Conservation (phyloP, 176 grass and related monocot species). For the Chloris gayana region DNA sequence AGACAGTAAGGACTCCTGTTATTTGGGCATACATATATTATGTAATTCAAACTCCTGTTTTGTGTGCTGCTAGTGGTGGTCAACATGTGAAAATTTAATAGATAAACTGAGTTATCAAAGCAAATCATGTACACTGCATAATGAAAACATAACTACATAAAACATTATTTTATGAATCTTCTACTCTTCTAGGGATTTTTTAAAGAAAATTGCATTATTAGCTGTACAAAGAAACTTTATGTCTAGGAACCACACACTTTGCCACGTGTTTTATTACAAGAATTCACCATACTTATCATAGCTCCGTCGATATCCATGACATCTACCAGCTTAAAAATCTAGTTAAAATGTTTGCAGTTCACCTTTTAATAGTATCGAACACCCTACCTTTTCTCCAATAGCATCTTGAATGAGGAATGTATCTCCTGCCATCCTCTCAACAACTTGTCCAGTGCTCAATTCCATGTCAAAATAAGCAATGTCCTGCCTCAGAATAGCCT, state of each 20-base stretch:
- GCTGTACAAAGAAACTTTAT: neutral
- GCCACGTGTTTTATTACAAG: neutral
- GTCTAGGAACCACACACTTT: neutral
- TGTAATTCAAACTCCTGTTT: constrained; percentile 2
- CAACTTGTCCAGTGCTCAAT: constrained; percentile 45
- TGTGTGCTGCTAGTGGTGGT: too few relatives aligned
- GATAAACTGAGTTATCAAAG: neutral
- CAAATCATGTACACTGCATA: neutral
- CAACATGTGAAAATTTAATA: too few relatives aligned
- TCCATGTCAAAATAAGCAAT: constrained; percentile 54
- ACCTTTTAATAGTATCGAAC: neutral
- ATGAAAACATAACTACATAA: neutral
- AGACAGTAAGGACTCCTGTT: neutral
- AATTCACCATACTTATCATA: neutral
- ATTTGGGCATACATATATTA: neutral
- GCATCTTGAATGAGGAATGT: constrained; percentile 57
- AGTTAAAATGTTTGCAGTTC: neutral
- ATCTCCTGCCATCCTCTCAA: constrained; percentile 55
- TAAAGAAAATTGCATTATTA: neutral
- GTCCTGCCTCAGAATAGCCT: constrained; percentile 45
- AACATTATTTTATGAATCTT: neutral
- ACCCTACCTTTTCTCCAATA: constrained; percentile 51
- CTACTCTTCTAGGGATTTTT: neutral
- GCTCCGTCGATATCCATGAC: neutral
- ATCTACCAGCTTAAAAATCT: neutral